Percentiles rank a stretch among this genome's conserved stretches.
Evolutionary conservation across 495 filamentous ascomycete species (phyloP).

Genomic region (Neurospora sp.): DNA sequence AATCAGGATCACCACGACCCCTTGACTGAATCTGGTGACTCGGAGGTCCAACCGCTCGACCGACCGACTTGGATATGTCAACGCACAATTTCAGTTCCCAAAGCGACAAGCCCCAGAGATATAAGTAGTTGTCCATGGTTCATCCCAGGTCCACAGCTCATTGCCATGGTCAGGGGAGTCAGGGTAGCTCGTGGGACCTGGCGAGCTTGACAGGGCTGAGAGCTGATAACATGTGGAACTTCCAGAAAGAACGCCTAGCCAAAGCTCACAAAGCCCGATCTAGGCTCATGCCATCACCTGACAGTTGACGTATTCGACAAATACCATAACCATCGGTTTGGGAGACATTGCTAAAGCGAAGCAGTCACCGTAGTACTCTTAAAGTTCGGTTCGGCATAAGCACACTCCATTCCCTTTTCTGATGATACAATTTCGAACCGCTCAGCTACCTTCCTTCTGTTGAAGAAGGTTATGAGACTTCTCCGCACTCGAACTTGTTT

Average conservation of each 20-base stretch:
- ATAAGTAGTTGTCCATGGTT: neutral
- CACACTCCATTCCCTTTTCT: neutral
- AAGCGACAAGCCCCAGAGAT: neutral
- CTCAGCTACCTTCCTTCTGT: neutral
- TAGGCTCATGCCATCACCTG: neutral
- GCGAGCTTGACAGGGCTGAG: neutral
- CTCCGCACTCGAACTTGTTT: neutral
- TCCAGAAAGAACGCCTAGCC: neutral
- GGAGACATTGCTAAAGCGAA: neutral
- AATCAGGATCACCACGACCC: neutral
- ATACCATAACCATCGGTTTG: neutral
- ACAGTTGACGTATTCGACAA: neutral
- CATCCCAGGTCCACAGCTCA: neutral
- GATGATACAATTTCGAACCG: neutral
- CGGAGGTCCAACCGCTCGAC: neutral
- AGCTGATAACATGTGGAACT: neutral
- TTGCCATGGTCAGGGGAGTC: neutral
- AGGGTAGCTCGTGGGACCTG: neutral
- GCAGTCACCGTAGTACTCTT: neutral
- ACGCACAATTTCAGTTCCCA: neutral
- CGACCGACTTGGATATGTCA: neutral
- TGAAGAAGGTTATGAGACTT: neutral
- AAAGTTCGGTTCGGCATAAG: neutral
- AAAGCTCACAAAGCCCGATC: neutral
- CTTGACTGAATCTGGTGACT: neutral